Conservation (phyloP, 768 basidiomycete genomes). For the Pisolithus albus region DNA sequence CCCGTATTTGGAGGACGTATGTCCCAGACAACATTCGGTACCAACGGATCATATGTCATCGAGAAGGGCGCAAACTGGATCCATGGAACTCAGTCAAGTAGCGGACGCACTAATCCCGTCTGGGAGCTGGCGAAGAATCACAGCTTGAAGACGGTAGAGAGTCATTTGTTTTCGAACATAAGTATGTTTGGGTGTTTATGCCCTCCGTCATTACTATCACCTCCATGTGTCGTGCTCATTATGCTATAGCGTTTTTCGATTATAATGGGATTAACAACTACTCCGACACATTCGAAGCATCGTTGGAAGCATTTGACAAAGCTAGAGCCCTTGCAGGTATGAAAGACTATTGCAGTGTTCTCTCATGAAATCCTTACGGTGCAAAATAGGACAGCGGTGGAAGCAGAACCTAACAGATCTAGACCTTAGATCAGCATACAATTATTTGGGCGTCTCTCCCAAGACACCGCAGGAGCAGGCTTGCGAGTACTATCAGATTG, state of each 20-base stretch:
- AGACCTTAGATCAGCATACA: conserved; percentile 49
- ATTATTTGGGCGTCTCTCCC: conserved; percentile 41
- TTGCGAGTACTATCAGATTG: conserved; percentile 52
- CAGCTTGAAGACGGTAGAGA: conserved; percentile 39
- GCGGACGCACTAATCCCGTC: conserved; percentile 54
- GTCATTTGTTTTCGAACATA: conserved; percentile 17
- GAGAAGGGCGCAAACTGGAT: conserved; percentile 62
- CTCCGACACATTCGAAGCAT: neutral
- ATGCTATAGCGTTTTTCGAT: neutral
- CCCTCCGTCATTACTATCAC: neutral
- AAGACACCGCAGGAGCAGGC: conserved; percentile 40
- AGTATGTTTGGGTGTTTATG: neutral
- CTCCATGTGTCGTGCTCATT: neutral
- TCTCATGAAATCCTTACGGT: too few species aligned
- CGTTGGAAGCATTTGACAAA: neutral
- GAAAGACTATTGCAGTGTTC: neutral
- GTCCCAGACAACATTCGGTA: conserved; percentile 39
- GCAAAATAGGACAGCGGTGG: conserved; percentile 37
- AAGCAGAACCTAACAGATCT: conserved; percentile 40
- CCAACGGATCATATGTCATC: conserved; percentile 30
- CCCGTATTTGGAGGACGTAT: conserved; percentile 56
- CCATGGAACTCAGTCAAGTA: conserved; percentile 42
- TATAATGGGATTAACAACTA: neutral
- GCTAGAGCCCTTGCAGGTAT: neutral
- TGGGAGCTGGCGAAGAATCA: conserved; percentile 51